Evolutionary conservation across 192 early-diverging fungal genomes (phyloP).

Genomic region (Coemansia sp.): DNA sequence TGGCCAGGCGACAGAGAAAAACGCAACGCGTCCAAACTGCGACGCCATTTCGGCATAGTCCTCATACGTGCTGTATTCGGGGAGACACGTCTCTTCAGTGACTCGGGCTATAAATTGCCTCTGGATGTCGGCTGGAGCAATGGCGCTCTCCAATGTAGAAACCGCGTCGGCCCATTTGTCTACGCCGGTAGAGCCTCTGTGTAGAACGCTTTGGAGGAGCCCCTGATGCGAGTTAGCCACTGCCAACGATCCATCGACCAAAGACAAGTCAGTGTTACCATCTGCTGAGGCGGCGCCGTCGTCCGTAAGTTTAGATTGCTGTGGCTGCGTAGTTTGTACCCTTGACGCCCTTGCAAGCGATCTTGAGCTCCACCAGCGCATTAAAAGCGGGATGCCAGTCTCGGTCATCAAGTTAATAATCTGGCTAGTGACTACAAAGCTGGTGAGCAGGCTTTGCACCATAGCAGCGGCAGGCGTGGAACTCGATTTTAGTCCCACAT

Average conservation of each 20-base stretch:
- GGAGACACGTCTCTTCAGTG: conserved; percentile 56
- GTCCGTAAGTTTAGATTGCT: not conserved
- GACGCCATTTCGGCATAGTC: conserved; percentile 94
- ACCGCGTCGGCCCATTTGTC: conserved; percentile 29
- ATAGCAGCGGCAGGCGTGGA: conserved; percentile 42
- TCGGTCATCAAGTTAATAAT: conserved; percentile 74
- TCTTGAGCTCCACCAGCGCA: conserved; percentile 46
- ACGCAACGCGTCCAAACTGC: conserved; percentile 87
- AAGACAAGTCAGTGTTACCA: not conserved
- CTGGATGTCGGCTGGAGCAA: conserved; percentile 29
- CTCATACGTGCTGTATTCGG: conserved; percentile 79
- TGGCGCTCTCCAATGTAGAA: conserved; percentile 1
- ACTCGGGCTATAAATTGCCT: conserved; percentile 41
- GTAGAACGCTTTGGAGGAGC: conserved; percentile 2
- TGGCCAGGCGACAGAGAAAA: conserved; percentile 87
- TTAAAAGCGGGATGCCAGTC: conserved; percentile 70
- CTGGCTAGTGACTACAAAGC: conserved; percentile 85
- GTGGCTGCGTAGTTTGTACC: not conserved
- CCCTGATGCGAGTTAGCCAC: conserved; percentile 6
- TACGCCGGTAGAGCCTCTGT: conserved; percentile 13
- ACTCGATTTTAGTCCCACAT: conserved; percentile 38
- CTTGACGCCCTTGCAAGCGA: conserved; percentile 12
- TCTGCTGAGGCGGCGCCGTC: not conserved
- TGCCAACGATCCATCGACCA: no score
- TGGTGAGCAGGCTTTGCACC: conserved; percentile 60